A percentile compares a stretch with the other conserved stretches of the same genome.
Evolutionary conservation across 108 stramenopile genomes (phyloP).

Genomic region (Phaeodactylum tricornutum): DNA sequence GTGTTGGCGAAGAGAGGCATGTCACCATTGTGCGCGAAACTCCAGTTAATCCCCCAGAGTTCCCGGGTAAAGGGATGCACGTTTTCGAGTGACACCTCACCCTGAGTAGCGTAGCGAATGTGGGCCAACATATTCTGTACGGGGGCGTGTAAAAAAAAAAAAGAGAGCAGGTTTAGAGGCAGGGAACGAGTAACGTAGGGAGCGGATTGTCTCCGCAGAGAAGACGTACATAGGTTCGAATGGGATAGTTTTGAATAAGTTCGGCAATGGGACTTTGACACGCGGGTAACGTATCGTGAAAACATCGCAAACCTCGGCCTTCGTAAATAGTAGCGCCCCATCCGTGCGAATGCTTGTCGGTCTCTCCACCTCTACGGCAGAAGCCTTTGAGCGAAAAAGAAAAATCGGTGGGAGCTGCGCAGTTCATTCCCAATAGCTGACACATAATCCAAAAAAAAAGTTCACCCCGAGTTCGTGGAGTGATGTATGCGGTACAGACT

Average conservation of each 20-base stretch:
- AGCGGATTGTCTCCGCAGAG: no score
- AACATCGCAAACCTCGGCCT: slow-evolving; percentile 65
- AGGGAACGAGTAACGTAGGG: no score
- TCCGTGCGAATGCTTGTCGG: slow-evolving; percentile 76
- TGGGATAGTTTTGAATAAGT: slow-evolving; percentile 61
- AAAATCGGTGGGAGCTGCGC: slow-evolving; percentile 66
- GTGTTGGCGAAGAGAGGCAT: slow-evolving; percentile 54
- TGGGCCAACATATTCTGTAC: slow-evolving; percentile 91
- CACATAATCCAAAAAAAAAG: slow-evolving; percentile 24
- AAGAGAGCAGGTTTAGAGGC: background rate
- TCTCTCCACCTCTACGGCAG: slow-evolving; percentile 65
- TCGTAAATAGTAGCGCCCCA: slow-evolving; percentile 83
- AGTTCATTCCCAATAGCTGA: slow-evolving; percentile 75
- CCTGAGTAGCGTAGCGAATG: slow-evolving; percentile 84
- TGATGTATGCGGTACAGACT: background rate
- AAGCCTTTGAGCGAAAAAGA: slow-evolving; percentile 67
- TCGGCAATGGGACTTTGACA: slow-evolving; percentile 62
- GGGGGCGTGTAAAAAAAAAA: background rate
- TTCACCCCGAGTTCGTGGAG: background rate
- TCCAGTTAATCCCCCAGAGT: slow-evolving; percentile 75
- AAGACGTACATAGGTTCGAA: slow-evolving; percentile 36
- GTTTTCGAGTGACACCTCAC: slow-evolving; percentile 66
- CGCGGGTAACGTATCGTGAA: slow-evolving; percentile 65
- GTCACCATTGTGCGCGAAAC: slow-evolving; percentile 89
- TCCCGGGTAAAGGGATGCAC: slow-evolving; percentile 89